phyloP scores from a whole-genome alignment of 2,329 filamentous ascomycete genomes.

The Aspergillus nomiae region DNA sequence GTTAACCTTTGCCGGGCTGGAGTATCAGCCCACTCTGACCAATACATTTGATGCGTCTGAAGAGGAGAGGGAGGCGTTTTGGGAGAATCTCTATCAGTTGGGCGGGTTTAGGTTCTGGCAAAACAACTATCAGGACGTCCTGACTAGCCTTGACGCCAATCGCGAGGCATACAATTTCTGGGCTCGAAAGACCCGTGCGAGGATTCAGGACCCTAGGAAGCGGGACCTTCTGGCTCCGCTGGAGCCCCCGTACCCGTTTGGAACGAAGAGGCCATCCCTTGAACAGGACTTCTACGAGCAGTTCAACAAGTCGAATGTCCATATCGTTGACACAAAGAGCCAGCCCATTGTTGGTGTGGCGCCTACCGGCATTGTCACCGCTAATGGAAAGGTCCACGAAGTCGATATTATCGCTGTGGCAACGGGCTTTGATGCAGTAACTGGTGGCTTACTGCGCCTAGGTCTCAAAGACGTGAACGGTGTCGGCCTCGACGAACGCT shows the following conservation, averaged over 20 bases:
- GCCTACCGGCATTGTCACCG: background rate
- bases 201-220: background rate
- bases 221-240: background rate
- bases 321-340: background rate
- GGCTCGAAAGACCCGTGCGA: background rate
- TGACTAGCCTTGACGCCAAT: background rate
- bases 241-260: background rate
- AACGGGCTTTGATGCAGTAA: constrained; percentile 38
- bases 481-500: constrained; percentile 32
- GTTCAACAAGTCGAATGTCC: background rate
- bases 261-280: background rate
- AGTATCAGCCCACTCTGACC: background rate
- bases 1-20: background rate
- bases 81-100: background rate
- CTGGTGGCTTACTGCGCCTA: constrained; percentile 28
- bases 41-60: background rate
- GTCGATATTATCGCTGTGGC: constrained; percentile 42
- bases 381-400: constrained; percentile 36
- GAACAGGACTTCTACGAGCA: background rate
- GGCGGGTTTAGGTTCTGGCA: background rate
- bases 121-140: background rate
- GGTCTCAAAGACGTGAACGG: constrained; percentile 30
- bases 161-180: background rate
- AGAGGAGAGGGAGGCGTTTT: background rate
- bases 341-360: background rate